Evolutionary conservation across 2,329 filamentous ascomycete species (phyloP), one percentile per base, ranked within the genome.

Genomic region (Ascochyta rabiei): DNA sequence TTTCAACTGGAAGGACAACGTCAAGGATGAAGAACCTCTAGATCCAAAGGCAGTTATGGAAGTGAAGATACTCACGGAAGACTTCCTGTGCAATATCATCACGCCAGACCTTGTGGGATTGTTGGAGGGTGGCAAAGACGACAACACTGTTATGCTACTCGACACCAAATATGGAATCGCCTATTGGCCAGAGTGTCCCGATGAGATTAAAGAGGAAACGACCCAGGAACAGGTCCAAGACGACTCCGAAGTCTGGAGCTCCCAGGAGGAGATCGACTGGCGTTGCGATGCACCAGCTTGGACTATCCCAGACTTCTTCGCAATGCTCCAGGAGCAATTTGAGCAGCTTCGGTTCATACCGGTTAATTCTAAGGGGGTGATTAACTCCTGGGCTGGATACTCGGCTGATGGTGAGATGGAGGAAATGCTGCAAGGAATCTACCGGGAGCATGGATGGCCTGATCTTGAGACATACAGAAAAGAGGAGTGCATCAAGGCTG

Each of bases 281-380:
- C 52, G 55, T 28, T 42, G 24, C 16, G 45, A 53, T 24, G 39
- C 48, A 4, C 18, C 34, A 2, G 33, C 42, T 15, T 61, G 52
- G 59, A 34, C 59, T 13, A 49, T 59, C 13, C 15, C 28, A 0
- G 50, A 53, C 40, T 61, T 56, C 18, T 61, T 61, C 35, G 56
- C 54, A 30, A 33, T 52, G 43, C 33, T 46, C 23, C 23, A 4
- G 33, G 31, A 40, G 38, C 38, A 40, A 16, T 40, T 40, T 9
- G n/a, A 40, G 38, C 38, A 40, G 21, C 38, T 26, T 26, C 35
- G 35, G 0, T 39, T 48, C 16, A 38, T 48, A 39, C 24, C 35
- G 3, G 44, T 48, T 18, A 48, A 33, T 39, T 40, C 44, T 12
- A 39, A 6, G 18, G 12, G 16, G 24, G 44, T 48, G 10, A 33